Evolutionary conservation across 129 eudicot species (phyloP).

Genomic region (Gnaphalium uliginosum): DNA sequence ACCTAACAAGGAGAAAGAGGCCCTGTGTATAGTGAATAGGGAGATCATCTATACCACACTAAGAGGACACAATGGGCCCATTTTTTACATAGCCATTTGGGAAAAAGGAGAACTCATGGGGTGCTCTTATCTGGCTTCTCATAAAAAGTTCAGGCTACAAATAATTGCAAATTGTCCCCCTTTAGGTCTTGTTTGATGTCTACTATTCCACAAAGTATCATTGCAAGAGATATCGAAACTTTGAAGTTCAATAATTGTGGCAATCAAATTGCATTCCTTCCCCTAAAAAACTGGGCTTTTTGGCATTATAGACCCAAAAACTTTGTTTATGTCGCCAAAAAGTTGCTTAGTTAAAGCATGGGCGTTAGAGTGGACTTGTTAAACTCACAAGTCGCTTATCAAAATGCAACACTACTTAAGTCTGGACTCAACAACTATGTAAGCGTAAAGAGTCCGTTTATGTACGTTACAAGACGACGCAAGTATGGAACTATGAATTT

Average conservation of each 20-base stretch:
- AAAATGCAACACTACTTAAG: neutral
- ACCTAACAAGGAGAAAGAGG: conserved; percentile 32
- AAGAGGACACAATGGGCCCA: conserved; percentile 34
- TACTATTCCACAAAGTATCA: conserved; percentile 5
- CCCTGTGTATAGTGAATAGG: conserved; percentile 37
- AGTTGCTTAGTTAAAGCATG: conserved; percentile 14
- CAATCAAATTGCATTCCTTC: conserved; percentile 13
- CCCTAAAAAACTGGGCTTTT: conserved; percentile 5
- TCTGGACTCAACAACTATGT: too few species aligned
- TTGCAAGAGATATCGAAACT: neutral
- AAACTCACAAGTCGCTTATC: neutral
- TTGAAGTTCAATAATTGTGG: conserved; percentile 30
- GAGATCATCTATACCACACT: conserved; percentile 33
- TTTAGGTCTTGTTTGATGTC: conserved; percentile 19
- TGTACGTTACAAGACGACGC: too few species aligned
- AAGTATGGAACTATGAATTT: too few species aligned
- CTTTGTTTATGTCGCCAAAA: conserved; percentile 20
- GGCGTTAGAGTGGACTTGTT: neutral
- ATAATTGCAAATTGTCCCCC: conserved; percentile 35
- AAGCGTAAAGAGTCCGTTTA: too few species aligned
- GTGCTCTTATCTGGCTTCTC: conserved; percentile 28
- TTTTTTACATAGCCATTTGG: conserved; percentile 18
- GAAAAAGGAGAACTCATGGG: conserved; percentile 22
- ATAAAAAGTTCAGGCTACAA: conserved; percentile 27
- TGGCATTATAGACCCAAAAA: conserved; percentile 29